Evolutionary conservation across 1,284 basidiomycete genomes (phyloP).

Genomic region (Fomitiporia mediterranea): DNA sequence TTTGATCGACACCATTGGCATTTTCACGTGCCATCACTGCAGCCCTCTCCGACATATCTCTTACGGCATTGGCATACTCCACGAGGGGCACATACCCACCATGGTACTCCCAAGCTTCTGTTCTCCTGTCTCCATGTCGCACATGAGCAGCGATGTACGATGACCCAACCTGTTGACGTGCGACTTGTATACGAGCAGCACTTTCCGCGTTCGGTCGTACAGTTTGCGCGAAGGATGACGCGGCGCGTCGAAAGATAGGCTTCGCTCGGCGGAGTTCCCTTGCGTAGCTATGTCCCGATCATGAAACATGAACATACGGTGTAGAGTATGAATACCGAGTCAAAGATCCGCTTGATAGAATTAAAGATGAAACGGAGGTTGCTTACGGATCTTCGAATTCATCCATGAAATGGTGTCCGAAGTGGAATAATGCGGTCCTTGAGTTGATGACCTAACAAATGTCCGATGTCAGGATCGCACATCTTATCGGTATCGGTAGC

Average conservation of each 20-base stretch:
- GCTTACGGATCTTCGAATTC: constrained; percentile 60
- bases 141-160: constrained; percentile 54
- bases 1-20: neutral
- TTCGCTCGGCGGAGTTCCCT: constrained; percentile 50
- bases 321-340: neutral
- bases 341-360: neutral
- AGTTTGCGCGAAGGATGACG: constrained; percentile 42
- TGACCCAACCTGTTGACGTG: constrained; percentile 41
- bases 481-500: neutral
- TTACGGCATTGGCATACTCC: constrained; percentile 43
- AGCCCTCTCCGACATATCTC: constrained; percentile 41
- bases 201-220: constrained; percentile 51
- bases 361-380: neutral
- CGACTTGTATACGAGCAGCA: constrained; percentile 42
- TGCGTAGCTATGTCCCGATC: constrained; percentile 39
- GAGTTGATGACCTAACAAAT: constrained; percentile 52
- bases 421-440: constrained; percentile 58
- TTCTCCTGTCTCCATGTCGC: constrained; percentile 52
- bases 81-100: constrained; percentile 43
- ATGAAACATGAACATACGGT: no score
- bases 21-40: constrained; percentile 23
- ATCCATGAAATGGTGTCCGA: constrained; percentile 50
- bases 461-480: constrained; percentile 10
- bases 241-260: constrained; percentile 46
- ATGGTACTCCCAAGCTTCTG: constrained; percentile 42